Conservation (phyloP, 1,284 basidiomycete species). For the Ceraceosorus bombacis region DNA sequence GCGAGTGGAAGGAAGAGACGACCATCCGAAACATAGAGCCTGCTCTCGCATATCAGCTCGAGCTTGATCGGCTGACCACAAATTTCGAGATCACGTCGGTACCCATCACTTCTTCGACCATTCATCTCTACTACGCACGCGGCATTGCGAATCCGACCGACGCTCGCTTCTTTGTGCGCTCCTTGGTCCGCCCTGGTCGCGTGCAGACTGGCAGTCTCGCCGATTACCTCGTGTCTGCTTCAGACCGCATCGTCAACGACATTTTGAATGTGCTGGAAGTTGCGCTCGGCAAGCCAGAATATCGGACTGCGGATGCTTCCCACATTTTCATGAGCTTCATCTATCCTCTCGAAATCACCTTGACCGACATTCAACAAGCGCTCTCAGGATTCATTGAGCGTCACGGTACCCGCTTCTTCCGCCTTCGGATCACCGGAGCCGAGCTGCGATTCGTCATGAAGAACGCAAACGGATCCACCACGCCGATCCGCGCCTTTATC, state of each 20-base stretch:
- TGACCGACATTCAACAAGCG: conserved; percentile 90
- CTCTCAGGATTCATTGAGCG: conserved; percentile 97
- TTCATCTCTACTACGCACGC: conserved; percentile 75
- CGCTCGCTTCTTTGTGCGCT: conserved; percentile 93
- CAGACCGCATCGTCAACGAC: conserved; percentile 88
- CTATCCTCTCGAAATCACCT: conserved; percentile 87
- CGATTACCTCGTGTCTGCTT: conserved; percentile 95
- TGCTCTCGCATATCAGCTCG: conserved; percentile 94
- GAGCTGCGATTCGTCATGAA: conserved; percentile 94
- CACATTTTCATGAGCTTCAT: conserved; percentile 76
- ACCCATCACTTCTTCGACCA: conserved; percentile 65
- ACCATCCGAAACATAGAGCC: conserved; percentile 98
- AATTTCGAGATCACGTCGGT: conserved; percentile 88
- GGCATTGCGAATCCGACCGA: conserved; percentile 94
- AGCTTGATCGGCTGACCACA: conserved; percentile 79
- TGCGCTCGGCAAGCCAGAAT: conserved; percentile 43
- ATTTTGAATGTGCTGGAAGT: conserved; percentile 85
- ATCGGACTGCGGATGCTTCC: conserved; percentile 43
- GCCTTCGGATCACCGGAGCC: conserved; percentile 91
- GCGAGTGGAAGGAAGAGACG: conserved; percentile 83
- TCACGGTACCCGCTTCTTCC: conserved; percentile 86
- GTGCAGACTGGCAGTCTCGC: conserved; percentile 76
- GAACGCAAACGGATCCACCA: conserved; percentile 76
- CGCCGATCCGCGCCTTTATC: conserved; percentile 92
- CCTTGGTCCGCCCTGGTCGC: conserved; percentile 88